These are phyloP conservation scores for Davidsoniella virescens DNA, from an alignment of 2,329 filamentous ascomycete species.

Conservation along the genomic window DNA sequence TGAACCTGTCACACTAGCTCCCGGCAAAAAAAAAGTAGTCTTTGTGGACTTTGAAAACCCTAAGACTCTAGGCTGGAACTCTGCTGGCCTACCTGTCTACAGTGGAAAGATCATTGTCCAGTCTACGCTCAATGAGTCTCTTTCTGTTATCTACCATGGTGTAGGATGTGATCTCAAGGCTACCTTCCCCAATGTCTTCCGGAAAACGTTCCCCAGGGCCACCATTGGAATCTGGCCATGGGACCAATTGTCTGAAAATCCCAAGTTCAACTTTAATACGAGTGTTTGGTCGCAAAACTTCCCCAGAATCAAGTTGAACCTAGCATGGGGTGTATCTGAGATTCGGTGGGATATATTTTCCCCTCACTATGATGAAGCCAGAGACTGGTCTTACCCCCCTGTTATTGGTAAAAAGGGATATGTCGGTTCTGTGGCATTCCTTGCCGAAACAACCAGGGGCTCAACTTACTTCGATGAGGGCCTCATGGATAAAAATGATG, in stretches of 20 bases:
- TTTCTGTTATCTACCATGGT: slow-evolving; percentile 26
- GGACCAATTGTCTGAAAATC: no score
- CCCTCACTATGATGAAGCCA: slow-evolving; percentile 21
- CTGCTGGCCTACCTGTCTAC: slow-evolving; percentile 25
- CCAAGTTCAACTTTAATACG: slow-evolving; percentile 8
- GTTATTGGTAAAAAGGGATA: slow-evolving; percentile 23
- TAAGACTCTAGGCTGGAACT: slow-evolving; percentile 15
- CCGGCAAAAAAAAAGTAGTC: slow-evolving; percentile 17
- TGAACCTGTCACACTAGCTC: slow-evolving; percentile 14
- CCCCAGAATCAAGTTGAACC: slow-evolving; percentile 14
- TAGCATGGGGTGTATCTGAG: slow-evolving; percentile 22
- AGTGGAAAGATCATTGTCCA: slow-evolving; percentile 27
- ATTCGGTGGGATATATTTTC: slow-evolving; percentile 27
- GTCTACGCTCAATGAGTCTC: slow-evolving; percentile 24
- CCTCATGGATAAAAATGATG: no score
- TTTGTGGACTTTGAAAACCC: slow-evolving; percentile 14
- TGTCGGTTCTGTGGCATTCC: slow-evolving; percentile 18
- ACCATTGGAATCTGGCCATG: no score
- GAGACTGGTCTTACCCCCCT: slow-evolving; percentile 22
- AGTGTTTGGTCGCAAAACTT: slow-evolving; percentile 13
- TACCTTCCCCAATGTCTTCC: slow-evolving; percentile 7
- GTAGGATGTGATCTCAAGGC: slow-evolving; percentile 6
- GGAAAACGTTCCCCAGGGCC: not conserved
- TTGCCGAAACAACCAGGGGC: no score
- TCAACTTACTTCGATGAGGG: no score